Evolutionary conservation across 768 basidiomycete species (phyloP).

Genomic region (Albatrellus ellisii): DNA sequence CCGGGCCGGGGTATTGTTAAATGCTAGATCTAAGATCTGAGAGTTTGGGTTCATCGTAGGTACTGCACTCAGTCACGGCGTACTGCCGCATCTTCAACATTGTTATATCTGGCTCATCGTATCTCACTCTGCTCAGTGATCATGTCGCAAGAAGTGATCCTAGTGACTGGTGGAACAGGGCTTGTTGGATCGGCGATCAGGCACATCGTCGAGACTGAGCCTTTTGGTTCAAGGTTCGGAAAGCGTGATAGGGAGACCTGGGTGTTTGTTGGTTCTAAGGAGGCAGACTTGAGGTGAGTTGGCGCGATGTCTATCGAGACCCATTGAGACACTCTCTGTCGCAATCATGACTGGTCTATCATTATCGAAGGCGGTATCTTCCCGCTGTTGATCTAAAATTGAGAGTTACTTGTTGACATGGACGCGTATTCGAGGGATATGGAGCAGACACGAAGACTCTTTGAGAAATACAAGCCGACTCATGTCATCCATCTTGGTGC

Average conservation of each 20-base stretch:
- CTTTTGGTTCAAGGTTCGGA: conserved; percentile 67
- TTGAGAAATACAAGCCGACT: conserved; percentile 86
- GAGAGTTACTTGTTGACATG: background rate
- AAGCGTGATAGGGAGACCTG: conserved; percentile 67
- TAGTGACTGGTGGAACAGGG: conserved; percentile 78
- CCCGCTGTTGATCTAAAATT: too few relatives aligned
- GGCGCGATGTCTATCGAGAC: background rate
- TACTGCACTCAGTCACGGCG: too few relatives aligned
- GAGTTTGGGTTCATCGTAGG: too few relatives aligned
- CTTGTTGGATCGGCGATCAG: conserved; percentile 78
- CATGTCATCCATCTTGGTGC: conserved; percentile 97
- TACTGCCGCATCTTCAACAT: too few relatives aligned
- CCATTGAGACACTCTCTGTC: background rate
- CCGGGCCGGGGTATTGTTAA: too few relatives aligned
- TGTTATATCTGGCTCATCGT: too few relatives aligned
- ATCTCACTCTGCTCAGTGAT: too few relatives aligned
- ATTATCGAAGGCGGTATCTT: too few relatives aligned
- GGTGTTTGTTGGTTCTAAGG: conserved; percentile 70
- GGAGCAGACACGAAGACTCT: conserved; percentile 55
- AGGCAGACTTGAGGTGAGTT: conserved; percentile 75
- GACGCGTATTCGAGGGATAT: conserved; percentile 37
- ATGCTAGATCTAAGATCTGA: too few relatives aligned
- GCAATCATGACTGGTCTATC: background rate
- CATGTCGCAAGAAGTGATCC: conserved; percentile 34
- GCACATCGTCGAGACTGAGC: conserved; percentile 73